A percentile compares a stretch with the other conserved stretches of the same genome.
Evolutionary conservation across 805 yeast genomes (phyloP).

Genomic region (Wickerhamiella occidentalis): DNA sequence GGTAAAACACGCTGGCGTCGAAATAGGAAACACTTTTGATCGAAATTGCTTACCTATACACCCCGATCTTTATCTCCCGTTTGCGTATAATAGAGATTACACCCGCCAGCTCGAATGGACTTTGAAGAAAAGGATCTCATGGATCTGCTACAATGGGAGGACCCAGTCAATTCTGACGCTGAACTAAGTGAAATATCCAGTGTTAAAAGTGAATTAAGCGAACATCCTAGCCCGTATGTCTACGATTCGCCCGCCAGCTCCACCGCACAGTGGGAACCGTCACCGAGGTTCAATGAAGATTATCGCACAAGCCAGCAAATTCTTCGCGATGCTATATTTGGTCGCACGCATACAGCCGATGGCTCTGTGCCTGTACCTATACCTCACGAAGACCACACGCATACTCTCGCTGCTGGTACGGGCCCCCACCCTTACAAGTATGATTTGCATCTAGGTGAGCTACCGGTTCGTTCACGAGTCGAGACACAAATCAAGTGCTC

Average conservation of each 20-base stretch:
- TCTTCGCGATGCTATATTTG: conserved; percentile 17
- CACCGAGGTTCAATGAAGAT: conserved; percentile 5
- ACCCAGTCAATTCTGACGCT: conserved; percentile 1
- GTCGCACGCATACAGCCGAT: conserved; percentile 14
- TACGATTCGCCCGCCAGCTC: neutral
- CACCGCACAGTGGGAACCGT: conserved; percentile 8
- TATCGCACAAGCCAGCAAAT: conserved; percentile 16
- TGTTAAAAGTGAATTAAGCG: conserved; percentile 6
- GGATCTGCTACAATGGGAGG: conserved; percentile 11
- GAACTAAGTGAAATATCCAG: conserved; percentile 3
- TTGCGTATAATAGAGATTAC: neutral
- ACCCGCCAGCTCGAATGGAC: neutral
- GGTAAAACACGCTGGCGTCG: conserved; percentile 1
- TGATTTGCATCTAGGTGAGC: conserved; percentile 33
- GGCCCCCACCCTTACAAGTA: conserved; percentile 14
- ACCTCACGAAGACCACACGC: conserved; percentile 13
- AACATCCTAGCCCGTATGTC: neutral
- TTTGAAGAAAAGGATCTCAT: conserved; percentile 2
- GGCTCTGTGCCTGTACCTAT: conserved; percentile 11
- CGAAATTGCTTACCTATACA: neutral
- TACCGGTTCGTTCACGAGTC: conserved; percentile 78
- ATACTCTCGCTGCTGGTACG: conserved; percentile 7
- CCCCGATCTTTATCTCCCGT: neutral
- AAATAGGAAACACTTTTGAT: neutral
- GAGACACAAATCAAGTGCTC: conserved; percentile 87